Conservation (phyloP, 768 basidiomycete species). For the Hericium alpestre region DNA sequence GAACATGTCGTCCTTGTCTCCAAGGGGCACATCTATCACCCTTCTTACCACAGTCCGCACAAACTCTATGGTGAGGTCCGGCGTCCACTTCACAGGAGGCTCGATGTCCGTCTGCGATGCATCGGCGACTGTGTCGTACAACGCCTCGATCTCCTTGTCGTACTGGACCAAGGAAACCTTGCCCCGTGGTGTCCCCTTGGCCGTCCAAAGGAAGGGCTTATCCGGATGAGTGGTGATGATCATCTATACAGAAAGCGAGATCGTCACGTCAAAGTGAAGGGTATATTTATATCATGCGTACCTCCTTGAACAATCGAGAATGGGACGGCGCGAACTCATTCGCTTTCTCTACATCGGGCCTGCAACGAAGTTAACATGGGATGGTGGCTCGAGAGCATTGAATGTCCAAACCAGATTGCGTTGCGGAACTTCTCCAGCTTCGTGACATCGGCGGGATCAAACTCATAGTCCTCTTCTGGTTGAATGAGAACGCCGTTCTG, state of each 20-base stretch:
- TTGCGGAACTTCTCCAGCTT: neutral
- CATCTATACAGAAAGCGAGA: conserved; percentile 5
- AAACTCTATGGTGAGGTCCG: neutral
- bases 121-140: conserved; percentile 5
- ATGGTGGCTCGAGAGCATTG: neutral
- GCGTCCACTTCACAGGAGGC: neutral
- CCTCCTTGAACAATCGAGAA: conserved; percentile 17
- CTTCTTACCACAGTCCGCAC: neutral
- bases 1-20: neutral
- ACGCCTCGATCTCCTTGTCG: conserved; percentile 7
- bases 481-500: conserved; percentile 6
- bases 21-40: neutral
- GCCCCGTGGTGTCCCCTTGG: conserved; percentile 10
- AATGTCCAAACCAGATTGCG: neutral
- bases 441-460: neutral
- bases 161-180: conserved; percentile 5
- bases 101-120: neutral
- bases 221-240: conserved; percentile 13
- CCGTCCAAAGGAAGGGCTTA: conserved; percentile 13
- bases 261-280: neutral
- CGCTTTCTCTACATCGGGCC: conserved; percentile 11
- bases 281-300: neutral
- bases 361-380: neutral
- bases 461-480: neutral
- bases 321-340: conserved; percentile 13